Evolutionary conservation across 129 eudicot genomes (phyloP), one percentile per base, ranked within the genome.

Genomic region (Erigeron canadensis): DNA sequence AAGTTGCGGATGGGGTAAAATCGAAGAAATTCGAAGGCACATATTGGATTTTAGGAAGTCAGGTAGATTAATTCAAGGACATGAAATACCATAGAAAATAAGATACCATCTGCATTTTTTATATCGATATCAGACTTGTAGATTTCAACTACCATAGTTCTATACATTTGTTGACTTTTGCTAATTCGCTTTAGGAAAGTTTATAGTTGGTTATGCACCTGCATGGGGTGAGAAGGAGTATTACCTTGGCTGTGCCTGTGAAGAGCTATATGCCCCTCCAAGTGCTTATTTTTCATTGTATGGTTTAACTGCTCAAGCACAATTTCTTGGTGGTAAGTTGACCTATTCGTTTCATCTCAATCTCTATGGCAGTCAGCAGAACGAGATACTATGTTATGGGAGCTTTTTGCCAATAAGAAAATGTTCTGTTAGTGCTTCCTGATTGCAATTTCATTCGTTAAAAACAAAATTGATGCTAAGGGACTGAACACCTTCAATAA

Each of bases 11-110:
- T 95, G 99, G 99, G 99, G 91, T 41, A 95, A 80, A 66, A 80
- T 88, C 48, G 99, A 95, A 86, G 99, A 95, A 74, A 90, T 90
- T 67, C 82, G 86, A 59, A 83, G 99, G 74, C 99, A 95, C 80
- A 85, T 95, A 61, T 65, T 90, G 88, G 94, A 90, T 69, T 95
- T 87, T 46, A 84, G 83, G 71, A 95, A 90, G 74, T 90, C 99
- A 86, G 99, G 99, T 90, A 64, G 17, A 10, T 42, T 43, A 8
- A 45, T 48, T n/a, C 7, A 21, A 34, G 34, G 6, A 22, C 72
- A 46, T 7, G 8, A 8, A 5, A 4, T 66, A 46, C 57, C 12
- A 3, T 66, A 6, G 19, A 45, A 23, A 10, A 65, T 6, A 65
- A 45, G 56, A 44, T 44, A 11, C 4, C 10, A 9, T 46, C 16